A percentile compares a stretch with the other conserved stretches of the same genome.
These are phyloP conservation scores for Rhodosporidiobolus sp. DNA, from an alignment of 768 basidiomycete genomes.

Conservation along the genomic window DNA sequence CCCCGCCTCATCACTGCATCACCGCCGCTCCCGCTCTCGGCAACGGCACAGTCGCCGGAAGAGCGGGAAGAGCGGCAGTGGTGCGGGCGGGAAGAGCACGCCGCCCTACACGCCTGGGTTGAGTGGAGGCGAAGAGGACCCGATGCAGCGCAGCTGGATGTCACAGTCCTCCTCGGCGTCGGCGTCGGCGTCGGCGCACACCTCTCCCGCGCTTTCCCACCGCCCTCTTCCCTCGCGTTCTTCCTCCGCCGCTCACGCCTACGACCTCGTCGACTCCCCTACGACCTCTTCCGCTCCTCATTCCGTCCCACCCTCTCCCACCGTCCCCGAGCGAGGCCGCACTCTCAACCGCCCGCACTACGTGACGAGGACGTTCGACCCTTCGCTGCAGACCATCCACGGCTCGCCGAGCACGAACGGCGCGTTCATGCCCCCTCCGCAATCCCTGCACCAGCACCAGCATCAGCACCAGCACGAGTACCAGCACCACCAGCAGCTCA, in stretches of 20 bases:
- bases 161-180: slow-evolving; percentile 3
- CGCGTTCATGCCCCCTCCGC: neutral
- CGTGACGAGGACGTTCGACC: slow-evolving; percentile 6
- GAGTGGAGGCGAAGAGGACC: neutral
- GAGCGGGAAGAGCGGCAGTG: neutral
- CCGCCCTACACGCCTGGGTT: neutral
- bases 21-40: slow-evolving; percentile 6
- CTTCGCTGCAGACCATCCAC: slow-evolving; percentile 25
- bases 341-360: slow-evolving; percentile 17
- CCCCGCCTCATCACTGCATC: neutral
- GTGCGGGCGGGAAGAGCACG: neutral
- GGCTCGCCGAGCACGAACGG: slow-evolving; percentile 23
- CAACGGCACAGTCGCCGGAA: neutral
- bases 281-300: neutral
- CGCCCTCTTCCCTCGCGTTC: neutral
- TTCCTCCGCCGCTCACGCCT: neutral
- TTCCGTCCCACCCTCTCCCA: slow-evolving; percentile 26
- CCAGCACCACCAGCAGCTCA: neutral
- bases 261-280: too few species aligned
- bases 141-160: slow-evolving; percentile 29
- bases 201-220: neutral
- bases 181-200: neutral
- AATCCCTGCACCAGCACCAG: neutral
- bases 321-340: slow-evolving; percentile 28
- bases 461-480: too few species aligned